phyloP scores from a whole-genome alignment of 2,329 filamentous ascomycete species.

The Fusarium oxysporum region DNA sequence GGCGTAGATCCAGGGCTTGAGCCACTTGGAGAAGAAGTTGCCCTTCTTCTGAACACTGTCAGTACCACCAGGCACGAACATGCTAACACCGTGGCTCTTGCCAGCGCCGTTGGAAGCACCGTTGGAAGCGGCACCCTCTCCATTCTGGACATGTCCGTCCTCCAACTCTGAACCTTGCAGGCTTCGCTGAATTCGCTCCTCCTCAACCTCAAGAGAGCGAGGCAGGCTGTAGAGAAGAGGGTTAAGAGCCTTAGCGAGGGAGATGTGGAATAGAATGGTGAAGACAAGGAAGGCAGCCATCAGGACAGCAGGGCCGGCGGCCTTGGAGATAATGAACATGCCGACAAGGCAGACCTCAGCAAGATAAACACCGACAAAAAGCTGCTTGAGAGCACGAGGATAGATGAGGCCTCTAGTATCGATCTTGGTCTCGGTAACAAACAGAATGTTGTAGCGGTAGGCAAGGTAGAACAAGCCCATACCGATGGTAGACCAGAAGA shows the following conservation, averaged over 20 bases:
- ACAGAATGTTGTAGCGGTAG: slow-evolving; percentile 89
- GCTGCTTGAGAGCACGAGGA: slow-evolving; percentile 87
- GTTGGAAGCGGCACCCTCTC: slow-evolving; percentile 20
- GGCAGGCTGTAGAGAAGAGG: slow-evolving; percentile 80
- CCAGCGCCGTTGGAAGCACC: slow-evolving; percentile 24
- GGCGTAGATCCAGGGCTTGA: slow-evolving; percentile 81
- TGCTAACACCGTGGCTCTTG: slow-evolving; percentile 38
- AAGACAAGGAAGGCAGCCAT: slow-evolving; percentile 83
- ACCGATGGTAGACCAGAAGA: slow-evolving; percentile 82
- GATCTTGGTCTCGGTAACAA: slow-evolving; percentile 80
- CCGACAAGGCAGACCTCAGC: slow-evolving; percentile 84
- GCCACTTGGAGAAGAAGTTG: slow-evolving; percentile 67
- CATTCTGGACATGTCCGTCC: slow-evolving; percentile 33
- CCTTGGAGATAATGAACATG: slow-evolving; percentile 77
- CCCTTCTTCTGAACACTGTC: slow-evolving; percentile 57
- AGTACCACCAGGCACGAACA: slow-evolving; percentile 38
- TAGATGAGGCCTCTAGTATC: slow-evolving; percentile 93
- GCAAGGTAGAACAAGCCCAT: slow-evolving; percentile 84
- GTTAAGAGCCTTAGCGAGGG: slow-evolving; percentile 74
- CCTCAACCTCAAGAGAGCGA: slow-evolving; percentile 64
- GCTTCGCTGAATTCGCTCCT: slow-evolving; percentile 53
- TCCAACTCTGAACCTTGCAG: slow-evolving; percentile 45
- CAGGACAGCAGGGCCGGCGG: slow-evolving; percentile 76
- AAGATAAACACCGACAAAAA: slow-evolving; percentile 84
- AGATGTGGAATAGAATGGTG: slow-evolving; percentile 80